These are phyloP conservation scores for Saturnispora diversa DNA, from an alignment of 805 yeast species.

Conservation along the genomic window DNA sequence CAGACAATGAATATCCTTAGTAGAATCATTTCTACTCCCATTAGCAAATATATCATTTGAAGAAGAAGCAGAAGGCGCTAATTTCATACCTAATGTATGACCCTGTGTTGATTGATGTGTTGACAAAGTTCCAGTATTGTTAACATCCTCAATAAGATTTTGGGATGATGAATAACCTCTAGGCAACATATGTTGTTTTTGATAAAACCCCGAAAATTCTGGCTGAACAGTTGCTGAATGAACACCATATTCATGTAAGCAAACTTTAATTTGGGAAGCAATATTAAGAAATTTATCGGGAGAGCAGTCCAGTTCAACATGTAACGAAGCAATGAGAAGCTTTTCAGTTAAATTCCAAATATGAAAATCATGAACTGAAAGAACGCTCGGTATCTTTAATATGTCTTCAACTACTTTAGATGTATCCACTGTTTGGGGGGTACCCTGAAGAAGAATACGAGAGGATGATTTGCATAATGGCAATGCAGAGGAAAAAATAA, in stretches of 20 bases:
- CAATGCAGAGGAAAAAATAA: conserved; percentile 84
- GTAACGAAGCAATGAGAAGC: conserved; percentile 79
- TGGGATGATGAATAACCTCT: conserved; percentile 22
- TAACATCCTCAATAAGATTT: conserved; percentile 10
- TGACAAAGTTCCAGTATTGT: not conserved
- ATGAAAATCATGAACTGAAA: conserved; percentile 89
- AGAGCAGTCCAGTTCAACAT: conserved; percentile 60
- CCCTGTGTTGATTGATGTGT: not conserved
- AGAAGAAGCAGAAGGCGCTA: conserved; percentile 5
- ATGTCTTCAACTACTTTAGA: conserved; percentile 66
- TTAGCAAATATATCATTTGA: conserved; percentile 11
- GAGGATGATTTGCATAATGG: conserved; percentile 85
- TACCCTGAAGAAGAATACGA: conserved; percentile 83
- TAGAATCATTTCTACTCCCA: conserved; percentile 21
- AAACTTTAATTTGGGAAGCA: conserved; percentile 67
- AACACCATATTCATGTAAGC: conserved; percentile 76
- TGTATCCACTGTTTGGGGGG: conserved; percentile 77
- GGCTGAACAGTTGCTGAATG: conserved; percentile 96
- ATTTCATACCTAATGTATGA: not conserved
- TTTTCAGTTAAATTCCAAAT: conserved; percentile 93
- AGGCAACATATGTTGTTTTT: conserved; percentile 25
- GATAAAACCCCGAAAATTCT: conserved; percentile 50
- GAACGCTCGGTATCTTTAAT: conserved; percentile 58
- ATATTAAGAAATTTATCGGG: conserved; percentile 63
- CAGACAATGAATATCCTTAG: conserved; percentile 34